Evolutionary conservation across 2,329 filamentous ascomycete genomes (phyloP).

Genomic region (Rosellinia necatrix): DNA sequence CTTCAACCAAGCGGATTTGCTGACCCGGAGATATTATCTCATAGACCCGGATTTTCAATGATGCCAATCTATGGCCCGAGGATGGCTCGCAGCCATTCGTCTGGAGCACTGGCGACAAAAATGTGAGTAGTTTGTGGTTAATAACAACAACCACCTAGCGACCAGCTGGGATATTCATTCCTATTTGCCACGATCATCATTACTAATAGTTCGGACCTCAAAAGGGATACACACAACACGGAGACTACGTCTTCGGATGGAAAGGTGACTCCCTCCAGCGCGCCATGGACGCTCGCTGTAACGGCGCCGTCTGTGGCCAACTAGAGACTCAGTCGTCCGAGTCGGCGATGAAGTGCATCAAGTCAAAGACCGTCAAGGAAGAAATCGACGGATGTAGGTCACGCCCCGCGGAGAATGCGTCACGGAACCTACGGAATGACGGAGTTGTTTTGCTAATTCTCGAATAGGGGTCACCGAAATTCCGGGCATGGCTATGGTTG

Average conservation of each 20-base stretch:
- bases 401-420: not conserved
- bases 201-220: constrained; percentile 14
- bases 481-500: constrained; percentile 30
- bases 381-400: constrained; percentile 40
- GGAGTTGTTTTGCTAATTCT: constrained; percentile 19
- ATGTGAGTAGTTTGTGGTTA: no score
- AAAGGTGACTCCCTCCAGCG: constrained; percentile 47
- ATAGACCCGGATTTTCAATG: constrained; percentile 36
- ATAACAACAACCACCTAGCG: no score
- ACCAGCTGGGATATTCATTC: not conserved
- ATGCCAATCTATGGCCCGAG: constrained; percentile 32
- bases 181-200: no score
- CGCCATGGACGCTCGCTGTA: constrained; percentile 47
- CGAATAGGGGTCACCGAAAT: constrained; percentile 33
- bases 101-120: constrained; percentile 36
- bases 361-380: constrained; percentile 29
- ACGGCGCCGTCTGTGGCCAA: constrained; percentile 35
- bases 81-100: constrained; percentile 42
- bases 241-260: constrained; percentile 51
- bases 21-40: not conserved
- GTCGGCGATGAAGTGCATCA: constrained; percentile 35
- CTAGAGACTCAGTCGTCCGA: constrained; percentile 35
- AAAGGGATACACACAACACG: constrained; percentile 39
- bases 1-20: not conserved
- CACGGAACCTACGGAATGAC: no score